Percentiles rank a stretch among this genome's conserved stretches.
Conservation (phyloP, 2,329 filamentous ascomycete species). For the Colletotrichum eleusines region DNA sequence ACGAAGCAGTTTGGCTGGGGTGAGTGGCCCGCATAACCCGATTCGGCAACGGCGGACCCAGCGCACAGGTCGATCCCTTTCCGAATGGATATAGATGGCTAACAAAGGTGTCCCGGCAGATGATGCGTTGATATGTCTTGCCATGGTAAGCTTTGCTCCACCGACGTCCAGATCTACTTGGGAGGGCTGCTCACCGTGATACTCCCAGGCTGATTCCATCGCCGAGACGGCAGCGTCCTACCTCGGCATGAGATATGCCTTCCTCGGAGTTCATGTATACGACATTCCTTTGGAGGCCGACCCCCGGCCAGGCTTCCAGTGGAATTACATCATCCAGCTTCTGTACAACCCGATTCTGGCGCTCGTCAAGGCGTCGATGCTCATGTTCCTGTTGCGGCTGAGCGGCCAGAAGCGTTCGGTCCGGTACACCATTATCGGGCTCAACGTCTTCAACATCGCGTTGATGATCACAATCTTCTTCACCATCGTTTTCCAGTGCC, state of each 20-base stretch:
- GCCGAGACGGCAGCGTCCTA: slow-evolving; percentile 37
- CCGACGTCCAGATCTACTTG: too few species aligned
- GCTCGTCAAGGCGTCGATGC: slow-evolving; percentile 52
- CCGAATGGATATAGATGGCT: neutral
- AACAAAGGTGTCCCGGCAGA: slow-evolving; percentile 6
- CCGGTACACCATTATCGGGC: slow-evolving; percentile 46
- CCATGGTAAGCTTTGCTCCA: slow-evolving; percentile 16
- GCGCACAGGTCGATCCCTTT: neutral
- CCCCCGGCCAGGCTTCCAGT: slow-evolving; percentile 42
- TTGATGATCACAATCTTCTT: slow-evolving; percentile 54
- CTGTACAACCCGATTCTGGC: slow-evolving; percentile 53
- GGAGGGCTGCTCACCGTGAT: neutral
- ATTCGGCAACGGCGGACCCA: neutral
- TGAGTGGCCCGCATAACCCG: neutral
- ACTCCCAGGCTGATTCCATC: slow-evolving; percentile 26
- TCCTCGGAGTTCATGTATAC: slow-evolving; percentile 34
- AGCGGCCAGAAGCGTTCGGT: slow-evolving; percentile 49
- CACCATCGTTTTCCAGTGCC: slow-evolving; percentile 56
- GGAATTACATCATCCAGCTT: slow-evolving; percentile 51
- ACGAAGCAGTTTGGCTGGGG: slow-evolving; percentile 40
- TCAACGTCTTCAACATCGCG: slow-evolving; percentile 52
- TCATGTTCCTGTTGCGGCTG: slow-evolving; percentile 51
- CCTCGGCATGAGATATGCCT: slow-evolving; percentile 30
- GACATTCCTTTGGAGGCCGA: slow-evolving; percentile 34
- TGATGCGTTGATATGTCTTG: slow-evolving; percentile 36